phyloP scores from a whole-genome alignment of 768 basidiomycete genomes.

The Polyporus arcularius region DNA sequence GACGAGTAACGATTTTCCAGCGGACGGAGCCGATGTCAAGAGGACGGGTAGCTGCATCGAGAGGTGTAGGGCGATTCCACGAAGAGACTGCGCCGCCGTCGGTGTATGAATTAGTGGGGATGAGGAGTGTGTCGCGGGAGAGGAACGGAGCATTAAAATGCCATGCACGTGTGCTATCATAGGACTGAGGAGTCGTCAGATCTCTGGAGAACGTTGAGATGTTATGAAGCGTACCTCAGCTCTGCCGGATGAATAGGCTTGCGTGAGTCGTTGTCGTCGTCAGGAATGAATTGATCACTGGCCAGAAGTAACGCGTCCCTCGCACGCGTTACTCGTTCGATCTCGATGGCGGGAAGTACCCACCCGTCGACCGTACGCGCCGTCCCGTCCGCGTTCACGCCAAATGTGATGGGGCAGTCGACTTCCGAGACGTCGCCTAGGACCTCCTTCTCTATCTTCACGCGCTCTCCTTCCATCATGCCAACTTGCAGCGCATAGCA shows the following conservation, averaged over 20 bases:
- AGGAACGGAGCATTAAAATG: conserved; percentile 59
- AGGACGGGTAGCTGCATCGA: conserved; percentile 77
- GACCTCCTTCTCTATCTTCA: conserved; percentile 58
- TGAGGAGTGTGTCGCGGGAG: conserved; percentile 27
- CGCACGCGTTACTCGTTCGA: conserved; percentile 53
- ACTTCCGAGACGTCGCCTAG: conserved; percentile 60
- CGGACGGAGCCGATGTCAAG: conserved; percentile 81
- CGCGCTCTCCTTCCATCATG: conserved; percentile 77
- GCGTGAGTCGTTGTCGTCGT: conserved; percentile 35
- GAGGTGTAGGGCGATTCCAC: conserved; percentile 59
- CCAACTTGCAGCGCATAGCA: conserved; percentile 77
- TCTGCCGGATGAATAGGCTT: conserved; percentile 45
- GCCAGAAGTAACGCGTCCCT: conserved; percentile 45
- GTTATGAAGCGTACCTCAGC: conserved; percentile 49
- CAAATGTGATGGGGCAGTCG: conserved; percentile 67
- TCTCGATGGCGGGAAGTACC: conserved; percentile 76
- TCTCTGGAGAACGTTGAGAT: not conserved
- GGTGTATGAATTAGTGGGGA: conserved; percentile 60
- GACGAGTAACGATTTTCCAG: conserved; percentile 84
- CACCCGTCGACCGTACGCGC: conserved; percentile 67
- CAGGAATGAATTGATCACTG: conserved; percentile 46
- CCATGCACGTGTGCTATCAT: conserved; percentile 65
- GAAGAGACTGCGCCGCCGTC: conserved; percentile 59
- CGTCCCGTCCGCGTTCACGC: conserved; percentile 48
- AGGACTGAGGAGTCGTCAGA: conserved; percentile 42